These are phyloP conservation scores for Boletus bicolor DNA, from an alignment of 768 basidiomycete species.

Conservation along the genomic window DNA sequence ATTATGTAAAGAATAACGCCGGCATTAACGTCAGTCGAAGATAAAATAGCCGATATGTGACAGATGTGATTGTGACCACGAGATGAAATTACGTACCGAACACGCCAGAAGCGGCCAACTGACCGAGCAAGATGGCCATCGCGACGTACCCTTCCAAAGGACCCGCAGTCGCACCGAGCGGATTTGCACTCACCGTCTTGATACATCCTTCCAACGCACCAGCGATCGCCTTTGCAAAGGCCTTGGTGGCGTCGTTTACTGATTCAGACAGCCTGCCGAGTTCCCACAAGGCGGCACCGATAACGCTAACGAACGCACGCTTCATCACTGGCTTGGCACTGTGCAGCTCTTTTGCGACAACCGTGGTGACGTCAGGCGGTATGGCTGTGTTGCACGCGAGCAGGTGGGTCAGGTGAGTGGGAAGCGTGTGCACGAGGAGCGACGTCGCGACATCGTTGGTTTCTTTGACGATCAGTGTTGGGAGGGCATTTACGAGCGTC, in stretches of 20 bases:
- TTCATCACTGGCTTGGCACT: conserved; percentile 58
- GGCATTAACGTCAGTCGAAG: neutral
- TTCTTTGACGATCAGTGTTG: conserved; percentile 64
- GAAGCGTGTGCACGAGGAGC: conserved; percentile 52
- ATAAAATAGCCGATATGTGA: neutral
- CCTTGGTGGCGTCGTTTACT: conserved; percentile 39
- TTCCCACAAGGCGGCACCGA: conserved; percentile 59
- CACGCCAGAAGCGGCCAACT: conserved; percentile 45
- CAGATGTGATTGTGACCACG: neutral
- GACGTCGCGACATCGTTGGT: conserved; percentile 64
- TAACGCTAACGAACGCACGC: conserved; percentile 58
- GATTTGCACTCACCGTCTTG: conserved; percentile 61
- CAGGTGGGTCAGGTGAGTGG: conserved; percentile 55
- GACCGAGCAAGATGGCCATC: conserved; percentile 62
- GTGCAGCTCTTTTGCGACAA: conserved; percentile 71
- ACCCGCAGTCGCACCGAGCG: conserved; percentile 55
- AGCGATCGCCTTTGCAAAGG: conserved; percentile 53
- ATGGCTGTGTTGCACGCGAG: conserved; percentile 44
- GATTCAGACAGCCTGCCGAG: conserved; percentile 31
- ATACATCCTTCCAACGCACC: conserved; percentile 68
- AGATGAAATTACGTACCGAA: conserved; percentile 45
- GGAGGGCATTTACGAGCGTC: conserved; percentile 37
- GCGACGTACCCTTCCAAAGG: conserved; percentile 87
- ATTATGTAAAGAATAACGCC: neutral
- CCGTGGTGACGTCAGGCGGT: conserved; percentile 40